These are phyloP conservation scores for Ceratobasidium sp. DNA, from an alignment of 1,284 basidiomycete genomes.

Conservation along the genomic window DNA sequence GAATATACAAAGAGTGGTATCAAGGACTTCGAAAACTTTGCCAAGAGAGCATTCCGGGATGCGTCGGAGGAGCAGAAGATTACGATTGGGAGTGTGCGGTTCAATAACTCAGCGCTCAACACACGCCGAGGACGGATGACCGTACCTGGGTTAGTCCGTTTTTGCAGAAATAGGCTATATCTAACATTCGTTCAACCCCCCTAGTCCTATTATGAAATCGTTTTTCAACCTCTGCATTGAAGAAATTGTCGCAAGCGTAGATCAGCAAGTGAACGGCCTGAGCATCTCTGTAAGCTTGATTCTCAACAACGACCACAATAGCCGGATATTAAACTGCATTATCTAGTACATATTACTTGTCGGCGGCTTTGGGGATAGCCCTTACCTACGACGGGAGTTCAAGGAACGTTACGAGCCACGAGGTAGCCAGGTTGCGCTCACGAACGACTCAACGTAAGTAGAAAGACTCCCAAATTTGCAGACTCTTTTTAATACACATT, in stretches of 20 bases:
- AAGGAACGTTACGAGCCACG: conserved; percentile 1
- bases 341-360: conserved; percentile 45
- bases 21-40: conserved; percentile 26
- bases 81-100: not conserved
- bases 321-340: not conserved
- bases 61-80: not conserved
- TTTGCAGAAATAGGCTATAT: not conserved
- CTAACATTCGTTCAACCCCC: not conserved
- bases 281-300: conserved; percentile 3
- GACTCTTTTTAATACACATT: not conserved
- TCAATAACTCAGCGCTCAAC: not conserved
- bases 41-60: conserved; percentile 24
- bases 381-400: conserved; percentile 39
- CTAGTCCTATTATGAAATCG: not conserved
- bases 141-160: conserved; percentile 4
- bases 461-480: not conserved
- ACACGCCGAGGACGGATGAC: conserved; percentile 9
- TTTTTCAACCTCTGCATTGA: conserved; percentile 33
- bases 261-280: conserved; percentile 1
- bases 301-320: not conserved
- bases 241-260: conserved; percentile 16
- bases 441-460: conserved; percentile 44
- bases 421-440: conserved; percentile 37
- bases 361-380: conserved; percentile 47
- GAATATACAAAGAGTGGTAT: conserved; percentile 13